Evolutionary conservation across 2,329 filamentous ascomycete genomes (phyloP).

Genomic region (Knoxdaviesia proteae): DNA sequence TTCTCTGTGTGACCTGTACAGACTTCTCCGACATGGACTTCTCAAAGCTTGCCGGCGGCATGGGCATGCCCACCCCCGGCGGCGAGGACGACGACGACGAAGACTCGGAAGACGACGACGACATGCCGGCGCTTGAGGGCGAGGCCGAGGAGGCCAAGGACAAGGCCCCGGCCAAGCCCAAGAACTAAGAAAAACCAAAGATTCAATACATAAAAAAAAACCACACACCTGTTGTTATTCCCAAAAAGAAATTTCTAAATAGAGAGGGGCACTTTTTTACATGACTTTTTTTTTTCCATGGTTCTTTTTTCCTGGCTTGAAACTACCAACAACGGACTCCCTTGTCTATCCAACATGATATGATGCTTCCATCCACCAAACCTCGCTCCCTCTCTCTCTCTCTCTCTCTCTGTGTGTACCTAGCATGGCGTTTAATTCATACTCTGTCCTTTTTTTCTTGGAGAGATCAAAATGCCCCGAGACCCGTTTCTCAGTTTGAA

Average conservation of each 20-base stretch:
- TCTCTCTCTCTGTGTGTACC: no score
- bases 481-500: no score
- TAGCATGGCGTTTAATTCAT: no score
- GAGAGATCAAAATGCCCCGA: no score
- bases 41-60: constrained; percentile 63
- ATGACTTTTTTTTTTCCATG: neutral
- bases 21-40: constrained; percentile 78
- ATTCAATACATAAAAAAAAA: constrained; percentile 1
- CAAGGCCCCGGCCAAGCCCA: constrained; percentile 7
- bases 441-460: no score
- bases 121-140: constrained; percentile 63
- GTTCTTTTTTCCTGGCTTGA: no score
- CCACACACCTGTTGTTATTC: neutral
- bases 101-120: constrained; percentile 43
- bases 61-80: constrained; percentile 16
- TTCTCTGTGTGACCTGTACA: neutral
- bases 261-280: neutral
- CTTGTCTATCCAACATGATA: no score
- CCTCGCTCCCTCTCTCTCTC: no score
- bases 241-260: neutral
- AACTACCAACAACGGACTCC: no score
- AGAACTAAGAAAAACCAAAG: neutral
- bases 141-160: constrained; percentile 28
- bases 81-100: constrained; percentile 22
- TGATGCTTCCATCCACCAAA: no score